These are phyloP conservation scores for Debaryomyces subglobosus DNA, from an alignment of 1,139 yeast species.

Conservation along the genomic window DNA sequence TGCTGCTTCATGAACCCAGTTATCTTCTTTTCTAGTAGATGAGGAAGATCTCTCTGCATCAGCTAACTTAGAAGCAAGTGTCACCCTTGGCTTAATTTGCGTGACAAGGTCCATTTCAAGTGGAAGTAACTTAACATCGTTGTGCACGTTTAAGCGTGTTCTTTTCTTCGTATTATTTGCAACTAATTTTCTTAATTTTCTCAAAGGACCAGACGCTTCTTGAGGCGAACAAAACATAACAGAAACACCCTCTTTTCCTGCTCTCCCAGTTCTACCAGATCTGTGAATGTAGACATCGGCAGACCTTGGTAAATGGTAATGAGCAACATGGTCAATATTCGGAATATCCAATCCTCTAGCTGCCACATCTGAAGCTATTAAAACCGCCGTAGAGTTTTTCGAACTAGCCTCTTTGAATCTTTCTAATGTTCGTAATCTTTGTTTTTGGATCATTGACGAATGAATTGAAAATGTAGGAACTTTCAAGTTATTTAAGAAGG, in stretches of 20 bases:
- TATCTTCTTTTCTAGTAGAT: constrained; percentile 67
- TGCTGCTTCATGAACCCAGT: constrained; percentile 90
- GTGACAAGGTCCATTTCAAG: constrained; percentile 73
- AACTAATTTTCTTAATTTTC: constrained; percentile 69
- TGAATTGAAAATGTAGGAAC: constrained; percentile 83
- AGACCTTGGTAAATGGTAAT: constrained; percentile 91
- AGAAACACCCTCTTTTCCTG: constrained; percentile 91
- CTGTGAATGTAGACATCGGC: constrained; percentile 96
- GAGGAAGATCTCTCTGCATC: constrained; percentile 65
- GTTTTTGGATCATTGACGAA: constrained; percentile 94
- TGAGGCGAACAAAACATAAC: constrained; percentile 91
- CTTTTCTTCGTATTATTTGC: constrained; percentile 36
- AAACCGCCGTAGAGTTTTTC: constrained; percentile 61
- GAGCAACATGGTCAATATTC: constrained; percentile 89
- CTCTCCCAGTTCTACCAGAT: constrained; percentile 98
- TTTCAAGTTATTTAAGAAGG: constrained; percentile 68
- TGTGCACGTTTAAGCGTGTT: constrained; percentile 35
- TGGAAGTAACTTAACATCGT: constrained; percentile 73
- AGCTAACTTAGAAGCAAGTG: constrained; percentile 71
- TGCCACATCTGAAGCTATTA: constrained; percentile 96
- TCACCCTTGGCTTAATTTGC: constrained; percentile 71
- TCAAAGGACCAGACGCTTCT: constrained; percentile 86
- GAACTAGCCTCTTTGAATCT: constrained; percentile 60
- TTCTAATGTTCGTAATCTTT: constrained; percentile 84
- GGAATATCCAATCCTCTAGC: constrained; percentile 98